Evolutionary conservation across 306 rosid genomes (phyloP).

Genomic region (Begonia loranthoides): DNA sequence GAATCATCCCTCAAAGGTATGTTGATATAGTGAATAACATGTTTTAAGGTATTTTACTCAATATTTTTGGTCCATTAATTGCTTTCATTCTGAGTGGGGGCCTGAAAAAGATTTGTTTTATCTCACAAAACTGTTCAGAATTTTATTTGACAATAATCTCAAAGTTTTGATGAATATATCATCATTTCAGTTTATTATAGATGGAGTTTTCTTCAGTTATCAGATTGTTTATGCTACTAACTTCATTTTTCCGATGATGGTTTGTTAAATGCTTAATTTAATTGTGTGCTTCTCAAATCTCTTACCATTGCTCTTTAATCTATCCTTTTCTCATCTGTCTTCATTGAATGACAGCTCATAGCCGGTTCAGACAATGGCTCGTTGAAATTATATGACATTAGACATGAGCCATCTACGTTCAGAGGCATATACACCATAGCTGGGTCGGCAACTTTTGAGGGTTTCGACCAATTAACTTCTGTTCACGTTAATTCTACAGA

Average conservation of each 20-base stretch:
- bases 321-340: conserved; percentile 7
- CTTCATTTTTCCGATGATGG: too few species aligned
- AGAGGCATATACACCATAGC: conserved; percentile 26
- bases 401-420: conserved; percentile 18
- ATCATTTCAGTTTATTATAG: too few species aligned
- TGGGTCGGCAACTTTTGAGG: conserved; percentile 46
- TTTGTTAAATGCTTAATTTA: background rate
- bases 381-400: conserved; percentile 55
- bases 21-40: conserved; percentile 10
- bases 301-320: conserved; percentile 9
- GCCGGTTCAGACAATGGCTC: conserved; percentile 91
- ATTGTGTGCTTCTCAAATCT: background rate
- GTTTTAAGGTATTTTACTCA: background rate
- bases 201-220: too few species aligned
- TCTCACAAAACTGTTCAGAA: too few species aligned
- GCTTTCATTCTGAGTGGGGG: too few species aligned
- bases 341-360: conserved; percentile 48
- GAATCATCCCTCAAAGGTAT: conserved; percentile 72
- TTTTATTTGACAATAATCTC: too few species aligned
- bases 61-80: background rate
- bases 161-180: too few species aligned
- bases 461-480: conserved; percentile 73
- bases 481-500: conserved; percentile 70
- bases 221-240: too few species aligned
- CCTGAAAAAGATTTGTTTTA: too few species aligned